Evolutionary conservation across 2,329 filamentous ascomycete species (phyloP).

Genomic region (Davidsoniella australis): DNA sequence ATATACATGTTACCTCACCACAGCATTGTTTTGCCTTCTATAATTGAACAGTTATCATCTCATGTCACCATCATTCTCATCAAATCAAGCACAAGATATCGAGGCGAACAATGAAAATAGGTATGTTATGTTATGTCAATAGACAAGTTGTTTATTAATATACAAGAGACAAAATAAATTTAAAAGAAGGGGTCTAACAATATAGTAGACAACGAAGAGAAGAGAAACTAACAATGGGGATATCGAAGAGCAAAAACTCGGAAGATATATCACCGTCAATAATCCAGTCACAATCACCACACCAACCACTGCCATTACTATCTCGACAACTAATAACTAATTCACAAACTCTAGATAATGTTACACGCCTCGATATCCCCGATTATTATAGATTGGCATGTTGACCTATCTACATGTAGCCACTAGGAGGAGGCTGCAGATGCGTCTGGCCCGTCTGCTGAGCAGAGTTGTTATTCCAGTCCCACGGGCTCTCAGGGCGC

Average conservation of each 20-base stretch:
- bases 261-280: background rate
- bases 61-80: no score
- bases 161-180: background rate
- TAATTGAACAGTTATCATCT: no score
- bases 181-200: constrained; percentile 1
- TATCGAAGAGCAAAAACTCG: background rate
- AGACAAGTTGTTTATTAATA: constrained; percentile 1
- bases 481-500: constrained; percentile 7
- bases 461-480: constrained; percentile 3
- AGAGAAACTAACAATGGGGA: background rate
- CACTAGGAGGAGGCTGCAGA: background rate
- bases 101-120: background rate
- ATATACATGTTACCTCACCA: no score
- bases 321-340: no score
- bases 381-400: background rate
- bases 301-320: background rate
- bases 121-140: background rate
- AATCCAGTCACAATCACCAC: background rate
- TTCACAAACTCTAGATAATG: no score
- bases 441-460: background rate
- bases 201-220: constrained; percentile 9
- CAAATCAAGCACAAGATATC: no score
- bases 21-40: no score
- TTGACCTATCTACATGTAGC: constrained; percentile 2
- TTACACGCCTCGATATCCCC: no score